Evolutionary conservation across 2,329 filamentous ascomycete species (phyloP).

Genomic region (Periconia macrospinosa): DNA sequence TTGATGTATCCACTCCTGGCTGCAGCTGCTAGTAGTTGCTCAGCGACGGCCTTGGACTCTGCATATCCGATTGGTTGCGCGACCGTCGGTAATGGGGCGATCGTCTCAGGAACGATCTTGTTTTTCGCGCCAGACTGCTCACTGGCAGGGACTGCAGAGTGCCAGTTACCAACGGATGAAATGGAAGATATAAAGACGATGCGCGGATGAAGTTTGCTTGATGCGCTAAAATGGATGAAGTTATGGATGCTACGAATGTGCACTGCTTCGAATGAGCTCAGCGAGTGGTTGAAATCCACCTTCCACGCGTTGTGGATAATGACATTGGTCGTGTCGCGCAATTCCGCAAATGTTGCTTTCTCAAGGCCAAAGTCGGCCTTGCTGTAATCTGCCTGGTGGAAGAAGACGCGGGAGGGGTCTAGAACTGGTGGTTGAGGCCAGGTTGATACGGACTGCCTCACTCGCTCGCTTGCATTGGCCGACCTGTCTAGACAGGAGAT

Average conservation of each 20-base stretch:
- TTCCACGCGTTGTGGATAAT: constrained; percentile 45
- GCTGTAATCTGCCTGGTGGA: too few relatives aligned
- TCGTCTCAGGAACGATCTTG: constrained; percentile 1
- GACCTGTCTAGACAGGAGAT: constrained; percentile 37
- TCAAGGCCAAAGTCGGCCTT: neutral
- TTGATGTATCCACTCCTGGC: constrained; percentile 2
- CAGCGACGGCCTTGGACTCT: constrained; percentile 50
- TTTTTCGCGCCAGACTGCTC: too few relatives aligned
- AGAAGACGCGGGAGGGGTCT: too few relatives aligned
- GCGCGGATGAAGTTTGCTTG: neutral
- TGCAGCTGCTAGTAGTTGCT: constrained; percentile 38
- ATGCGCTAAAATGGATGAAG: constrained; percentile 1
- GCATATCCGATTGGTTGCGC: constrained; percentile 50
- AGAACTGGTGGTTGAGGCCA: too few relatives aligned
- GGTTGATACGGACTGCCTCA: too few relatives aligned
- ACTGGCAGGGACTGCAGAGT: too few relatives aligned
- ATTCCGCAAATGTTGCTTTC: neutral
- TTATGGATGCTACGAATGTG: constrained; percentile 5
- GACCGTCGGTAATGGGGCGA: neutral
- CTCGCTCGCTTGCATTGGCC: too few relatives aligned
- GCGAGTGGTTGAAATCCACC: constrained; percentile 43
- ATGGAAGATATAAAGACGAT: constrained; percentile 13
- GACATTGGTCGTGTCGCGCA: constrained; percentile 15
- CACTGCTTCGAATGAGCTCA: constrained; percentile 52
- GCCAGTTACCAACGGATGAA: constrained; percentile 7